phyloP scores from a whole-genome alignment of 768 basidiomycete species.

The Boletales sp. region DNA sequence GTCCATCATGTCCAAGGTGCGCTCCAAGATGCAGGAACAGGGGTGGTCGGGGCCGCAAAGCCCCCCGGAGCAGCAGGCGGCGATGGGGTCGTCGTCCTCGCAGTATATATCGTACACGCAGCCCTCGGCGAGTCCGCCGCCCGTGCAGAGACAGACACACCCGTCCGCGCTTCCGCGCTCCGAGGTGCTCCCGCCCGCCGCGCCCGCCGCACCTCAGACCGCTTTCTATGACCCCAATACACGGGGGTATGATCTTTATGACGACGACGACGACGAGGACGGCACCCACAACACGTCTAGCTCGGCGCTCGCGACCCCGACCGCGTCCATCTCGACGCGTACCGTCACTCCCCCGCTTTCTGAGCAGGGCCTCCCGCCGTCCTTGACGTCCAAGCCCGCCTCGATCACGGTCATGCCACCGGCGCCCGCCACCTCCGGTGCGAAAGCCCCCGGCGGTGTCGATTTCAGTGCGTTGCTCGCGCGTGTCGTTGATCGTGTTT shows the following conservation, averaged over 20 bases:
- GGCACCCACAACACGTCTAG: slow-evolving; percentile 8
- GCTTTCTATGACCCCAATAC: slow-evolving; percentile 37
- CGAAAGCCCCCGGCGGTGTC: slow-evolving; percentile 17
- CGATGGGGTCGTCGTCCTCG: no score
- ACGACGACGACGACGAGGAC: slow-evolving; percentile 2
- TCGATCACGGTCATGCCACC: not conserved
- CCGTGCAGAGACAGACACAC: slow-evolving; percentile 3
- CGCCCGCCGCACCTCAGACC: slow-evolving; percentile 7
- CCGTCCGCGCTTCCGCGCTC: slow-evolving; percentile 13
- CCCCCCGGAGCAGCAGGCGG: not conserved
- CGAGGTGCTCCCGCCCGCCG: not conserved
- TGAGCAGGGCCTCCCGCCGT: not conserved
- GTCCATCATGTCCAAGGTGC: slow-evolving; percentile 69
- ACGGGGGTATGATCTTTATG: slow-evolving; percentile 27
- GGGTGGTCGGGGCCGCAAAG: slow-evolving; percentile 16
- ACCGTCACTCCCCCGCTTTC: not conserved
- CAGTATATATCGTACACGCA: not conserved
- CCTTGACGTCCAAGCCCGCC: slow-evolving; percentile 5
- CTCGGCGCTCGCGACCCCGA: not conserved
- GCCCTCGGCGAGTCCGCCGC: not conserved
- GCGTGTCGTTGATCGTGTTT: not conserved
- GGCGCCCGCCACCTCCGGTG: not conserved
- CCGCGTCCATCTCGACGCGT: not conserved
- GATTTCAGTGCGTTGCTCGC: slow-evolving; percentile 30
- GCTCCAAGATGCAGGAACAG: slow-evolving; percentile 75